These are phyloP conservation scores for Fusarium stilboides DNA, from an alignment of 2,329 filamentous ascomycete species.

Conservation along the genomic window DNA sequence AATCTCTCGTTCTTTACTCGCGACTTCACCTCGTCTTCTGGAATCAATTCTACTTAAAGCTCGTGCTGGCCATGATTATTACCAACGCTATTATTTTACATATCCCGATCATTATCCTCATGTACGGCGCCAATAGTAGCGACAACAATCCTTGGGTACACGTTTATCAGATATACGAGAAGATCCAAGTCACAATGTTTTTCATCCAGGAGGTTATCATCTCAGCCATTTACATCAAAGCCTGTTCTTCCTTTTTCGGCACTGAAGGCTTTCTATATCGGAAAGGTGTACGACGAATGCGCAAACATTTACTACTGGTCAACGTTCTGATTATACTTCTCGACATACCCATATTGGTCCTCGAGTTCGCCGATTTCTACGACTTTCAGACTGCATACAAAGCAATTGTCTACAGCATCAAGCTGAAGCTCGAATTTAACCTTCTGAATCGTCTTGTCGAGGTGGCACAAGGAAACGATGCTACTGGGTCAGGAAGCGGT, in stretches of 20 bases:
- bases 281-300: conserved; percentile 21
- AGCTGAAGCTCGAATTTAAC: conserved; percentile 57
- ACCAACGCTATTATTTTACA: conserved; percentile 64
- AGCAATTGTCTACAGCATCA: conserved; percentile 54
- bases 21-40: conserved; percentile 72
- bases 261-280: conserved; percentile 9
- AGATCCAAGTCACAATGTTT: conserved; percentile 69
- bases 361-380: conserved; percentile 59
- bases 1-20: conserved; percentile 74
- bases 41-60: conserved; percentile 62
- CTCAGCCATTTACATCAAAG: conserved; percentile 65
- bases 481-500: neutral
- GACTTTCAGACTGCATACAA: conserved; percentile 48
- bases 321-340: conserved; percentile 60
- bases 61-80: conserved; percentile 71
- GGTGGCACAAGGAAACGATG: conserved; percentile 13
- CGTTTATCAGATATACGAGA: conserved; percentile 64
- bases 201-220: conserved; percentile 69
- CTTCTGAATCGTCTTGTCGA: conserved; percentile 52
- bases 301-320: conserved; percentile 59
- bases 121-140: conserved; percentile 65
- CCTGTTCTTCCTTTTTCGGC: conserved; percentile 12
- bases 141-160: conserved; percentile 37
- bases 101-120: conserved; percentile 68
- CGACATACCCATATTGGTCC: conserved; percentile 51